Evolutionary conservation across 1,284 basidiomycete genomes (phyloP).

Genomic region (Ceratobasidium sp.): DNA sequence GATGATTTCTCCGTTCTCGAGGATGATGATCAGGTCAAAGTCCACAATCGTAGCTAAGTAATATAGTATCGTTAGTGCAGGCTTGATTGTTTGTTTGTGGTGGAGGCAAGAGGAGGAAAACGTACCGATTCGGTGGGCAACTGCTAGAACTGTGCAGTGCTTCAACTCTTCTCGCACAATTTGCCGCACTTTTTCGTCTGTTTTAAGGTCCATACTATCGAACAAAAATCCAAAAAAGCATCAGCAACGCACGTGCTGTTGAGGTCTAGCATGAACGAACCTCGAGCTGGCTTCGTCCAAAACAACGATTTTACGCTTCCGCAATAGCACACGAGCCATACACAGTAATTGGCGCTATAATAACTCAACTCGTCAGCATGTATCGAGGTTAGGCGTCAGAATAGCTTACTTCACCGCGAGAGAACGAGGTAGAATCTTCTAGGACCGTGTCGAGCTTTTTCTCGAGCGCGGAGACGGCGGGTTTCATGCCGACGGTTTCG

Average conservation of each 20-base stretch:
- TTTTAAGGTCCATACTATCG: neutral
- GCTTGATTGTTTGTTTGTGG: too few relatives aligned
- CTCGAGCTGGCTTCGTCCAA: slow-evolving; percentile 51
- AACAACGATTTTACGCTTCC: slow-evolving; percentile 51
- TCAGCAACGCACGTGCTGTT: too few relatives aligned
- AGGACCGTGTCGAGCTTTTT: neutral
- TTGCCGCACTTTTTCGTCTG: neutral
- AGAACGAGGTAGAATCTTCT: slow-evolving; percentile 46
- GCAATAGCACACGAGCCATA: slow-evolving; percentile 53
- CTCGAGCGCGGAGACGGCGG: neutral
- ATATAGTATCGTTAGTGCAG: too few relatives aligned
- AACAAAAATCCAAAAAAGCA: too few relatives aligned
- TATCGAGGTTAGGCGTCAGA: slow-evolving; percentile 5
- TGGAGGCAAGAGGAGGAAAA: neutral
- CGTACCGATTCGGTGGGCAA: slow-evolving; percentile 18
- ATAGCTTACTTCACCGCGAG: slow-evolving; percentile 38
- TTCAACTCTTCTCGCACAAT: neutral
- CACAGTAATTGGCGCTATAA: slow-evolving; percentile 53
- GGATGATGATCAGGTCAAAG: slow-evolving; percentile 32
- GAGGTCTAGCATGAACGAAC: neutral
- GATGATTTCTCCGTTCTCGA: slow-evolving; percentile 26
- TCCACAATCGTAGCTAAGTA: slow-evolving; percentile 24
- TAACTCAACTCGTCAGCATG: neutral
- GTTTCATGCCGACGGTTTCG: slow-evolving; percentile 7
- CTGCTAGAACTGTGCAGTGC: neutral